phyloP scores from a whole-genome alignment of 129 eudicot genomes.

The Ambrosia artemisiifolia region DNA sequence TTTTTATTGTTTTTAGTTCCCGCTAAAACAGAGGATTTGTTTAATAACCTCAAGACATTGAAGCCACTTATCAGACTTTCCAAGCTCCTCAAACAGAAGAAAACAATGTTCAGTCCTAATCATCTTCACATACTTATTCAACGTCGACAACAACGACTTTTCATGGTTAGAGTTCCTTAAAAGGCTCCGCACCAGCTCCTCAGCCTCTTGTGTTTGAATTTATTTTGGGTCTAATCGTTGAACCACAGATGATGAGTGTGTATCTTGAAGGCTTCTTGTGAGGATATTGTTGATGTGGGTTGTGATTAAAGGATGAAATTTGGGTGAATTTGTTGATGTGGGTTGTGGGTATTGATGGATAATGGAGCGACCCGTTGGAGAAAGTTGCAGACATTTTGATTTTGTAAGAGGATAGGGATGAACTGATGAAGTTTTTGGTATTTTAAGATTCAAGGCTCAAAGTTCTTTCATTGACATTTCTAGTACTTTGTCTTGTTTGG shows the following conservation, averaged over 20 bases:
- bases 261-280: constrained; percentile 13
- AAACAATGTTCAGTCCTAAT: constrained; percentile 89
- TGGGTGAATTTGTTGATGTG: constrained; percentile 24
- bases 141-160: constrained; percentile 50
- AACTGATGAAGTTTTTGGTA: too few relatives aligned
- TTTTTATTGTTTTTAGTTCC: too few relatives aligned
- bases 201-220: constrained; percentile 23
- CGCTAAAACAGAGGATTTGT: too few relatives aligned
- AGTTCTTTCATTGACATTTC: neutral
- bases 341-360: constrained; percentile 17
- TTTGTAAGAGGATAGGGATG: neutral
- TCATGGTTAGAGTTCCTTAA: constrained; percentile 21
- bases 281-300: neutral
- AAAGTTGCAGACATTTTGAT: constrained; percentile 27
- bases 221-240: constrained; percentile 27
- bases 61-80: constrained; percentile 77
- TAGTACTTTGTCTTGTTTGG: neutral
- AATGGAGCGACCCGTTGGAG: constrained; percentile 29
- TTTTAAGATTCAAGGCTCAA: too few relatives aligned
- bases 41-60: constrained; percentile 48
- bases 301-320: constrained; percentile 21
- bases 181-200: constrained; percentile 22
- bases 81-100: constrained; percentile 87
- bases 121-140: constrained; percentile 66
- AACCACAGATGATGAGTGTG: constrained; percentile 18